Percentiles rank a stretch among this genome's conserved stretches.
phyloP scores from a whole-genome alignment of 2,329 filamentous ascomycete species.

The Penicillium occitanis region DNA sequence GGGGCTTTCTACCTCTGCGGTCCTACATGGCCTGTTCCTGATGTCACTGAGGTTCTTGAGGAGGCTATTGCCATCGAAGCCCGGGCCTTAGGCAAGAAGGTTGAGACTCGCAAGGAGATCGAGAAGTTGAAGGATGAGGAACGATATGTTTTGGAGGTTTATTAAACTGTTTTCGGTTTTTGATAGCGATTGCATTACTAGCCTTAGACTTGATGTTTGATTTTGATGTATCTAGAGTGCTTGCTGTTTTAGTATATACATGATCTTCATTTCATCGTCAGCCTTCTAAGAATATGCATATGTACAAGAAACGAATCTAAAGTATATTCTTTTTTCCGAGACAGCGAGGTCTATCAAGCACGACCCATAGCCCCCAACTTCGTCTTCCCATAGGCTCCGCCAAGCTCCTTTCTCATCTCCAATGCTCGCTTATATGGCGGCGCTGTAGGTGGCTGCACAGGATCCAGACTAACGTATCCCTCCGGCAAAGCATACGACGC shows the following conservation, averaged over 20 bases:
- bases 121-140: constrained; percentile 94
- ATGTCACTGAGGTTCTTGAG: constrained; percentile 90
- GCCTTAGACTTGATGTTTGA: constrained; percentile 11
- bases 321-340: background rate
- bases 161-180: constrained; percentile 55
- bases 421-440: constrained; percentile 91
- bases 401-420: constrained; percentile 73
- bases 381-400: constrained; percentile 75
- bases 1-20: constrained; percentile 97
- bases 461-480: constrained; percentile 81
- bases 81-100: constrained; percentile 67
- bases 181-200: constrained; percentile 4
- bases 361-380: constrained; percentile 40
- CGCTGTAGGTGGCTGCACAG: constrained; percentile 91
- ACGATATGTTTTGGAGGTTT: constrained; percentile 94
- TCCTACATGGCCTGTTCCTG: constrained; percentile 96
- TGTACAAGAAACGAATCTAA: background rate
- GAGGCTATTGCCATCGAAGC: constrained; percentile 83
- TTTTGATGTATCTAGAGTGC: background rate
- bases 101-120: constrained; percentile 86
- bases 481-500: constrained; percentile 88
- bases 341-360: constrained; percentile 13
- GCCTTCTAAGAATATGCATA: background rate
- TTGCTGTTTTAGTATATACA: background rate
- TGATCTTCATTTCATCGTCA: constrained; percentile 1